Base-by-base conservation (phyloP, 345 rosid genomes). In the Gossypium turneri region DNA sequence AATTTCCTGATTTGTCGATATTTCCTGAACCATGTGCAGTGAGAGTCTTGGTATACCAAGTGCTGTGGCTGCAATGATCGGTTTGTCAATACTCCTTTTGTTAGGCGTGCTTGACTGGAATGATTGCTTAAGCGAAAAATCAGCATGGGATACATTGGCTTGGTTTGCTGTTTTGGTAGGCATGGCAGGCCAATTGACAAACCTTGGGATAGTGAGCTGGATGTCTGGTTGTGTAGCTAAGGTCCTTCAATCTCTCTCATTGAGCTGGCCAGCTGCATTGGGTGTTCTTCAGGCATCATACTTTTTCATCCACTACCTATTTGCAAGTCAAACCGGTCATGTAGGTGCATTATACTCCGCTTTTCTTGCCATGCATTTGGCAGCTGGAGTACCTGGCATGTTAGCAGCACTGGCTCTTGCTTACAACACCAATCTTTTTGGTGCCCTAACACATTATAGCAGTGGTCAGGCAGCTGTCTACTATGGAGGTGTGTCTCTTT, bases 391-490 rank as follows among this genome's bases (percentile, higher is more conserved):
- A 56, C 97, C 97, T 0, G 91, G 90, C 19, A 73, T 84, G 8
- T n/a, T 95, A 57, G 92, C 97, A 44, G 97, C 97, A 6, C 85
- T 95, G 53, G 97, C 94, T 72, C 84, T 95, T 75, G 97, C 99
- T 74, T 91, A 84, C 81, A 93, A 91, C 77, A 91, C 93, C 64
- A 95, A 89, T 86, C 96, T 95, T 43, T 93, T 93, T 63, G 99
- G 98, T 70, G 88, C 98, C 55, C 75, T 91, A 74, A 93, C 98
- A 38, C 99, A 95, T 83, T 95, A 93, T 76, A 95, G 98, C 82
- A 90, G 99, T 67, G 99, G 99, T 50, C 98, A 93, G 86, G 97
- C 99, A 50, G 98, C 97, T 79, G 97, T 95, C 12, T 95, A 90
- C 82, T 91, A 85, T 64, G 99, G 99, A 90, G 99, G 98, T 94